Base-by-base conservation (phyloP, 2,329 filamentous ascomycete genomes). In the Exophiala sideris region DNA sequence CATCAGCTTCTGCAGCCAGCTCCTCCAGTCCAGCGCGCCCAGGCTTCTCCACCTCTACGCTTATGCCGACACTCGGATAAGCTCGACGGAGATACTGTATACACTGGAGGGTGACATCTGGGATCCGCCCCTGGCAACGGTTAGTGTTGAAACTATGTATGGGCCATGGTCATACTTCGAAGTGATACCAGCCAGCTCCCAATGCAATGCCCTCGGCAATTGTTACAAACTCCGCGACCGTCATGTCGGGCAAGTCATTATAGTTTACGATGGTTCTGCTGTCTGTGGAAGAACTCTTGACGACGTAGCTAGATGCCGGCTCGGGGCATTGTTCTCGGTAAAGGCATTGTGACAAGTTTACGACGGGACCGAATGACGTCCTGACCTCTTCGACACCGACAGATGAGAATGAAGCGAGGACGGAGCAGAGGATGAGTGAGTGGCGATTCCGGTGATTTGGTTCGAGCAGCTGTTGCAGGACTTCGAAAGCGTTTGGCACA, bases 41-140 rank as follows among this genome's bases (percentile, higher is more conserved):
- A 2, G 86, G 86, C 66, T 88, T 89, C 71, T 90, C 87, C 39
- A 87, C 73, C 68, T 90, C 87, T 50, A 89, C 82, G 67, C 86
- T 90, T 65, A 89, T 73, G 44, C 64, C 76, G 44, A 76, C 72
- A 3, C 62, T 65, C 21, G 76, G 77, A 50, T 74, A 71, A 24
- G 64, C 29, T 11, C 33, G 14, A 14, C 42, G 54, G 2, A 88
- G 66, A 62, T 81, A 71, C 39, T 66, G 73, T 50, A 89, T 82
- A 68, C 84, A 88, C 39, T 75, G 65, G 18, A 82, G 70, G 21
- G 79, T 83, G 45, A 82, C 81, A 41, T 81, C 77, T 36, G 84
- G 83, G 51, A 82, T 81, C 50, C 86, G 81, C 56, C 87, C 87
- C 82, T 76, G 56, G 44, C 16, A 11, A 38, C 34, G n/a, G 35